phyloP scores from a whole-genome alignment of 306 rosid species.

The Mimosa bimucronata region DNA sequence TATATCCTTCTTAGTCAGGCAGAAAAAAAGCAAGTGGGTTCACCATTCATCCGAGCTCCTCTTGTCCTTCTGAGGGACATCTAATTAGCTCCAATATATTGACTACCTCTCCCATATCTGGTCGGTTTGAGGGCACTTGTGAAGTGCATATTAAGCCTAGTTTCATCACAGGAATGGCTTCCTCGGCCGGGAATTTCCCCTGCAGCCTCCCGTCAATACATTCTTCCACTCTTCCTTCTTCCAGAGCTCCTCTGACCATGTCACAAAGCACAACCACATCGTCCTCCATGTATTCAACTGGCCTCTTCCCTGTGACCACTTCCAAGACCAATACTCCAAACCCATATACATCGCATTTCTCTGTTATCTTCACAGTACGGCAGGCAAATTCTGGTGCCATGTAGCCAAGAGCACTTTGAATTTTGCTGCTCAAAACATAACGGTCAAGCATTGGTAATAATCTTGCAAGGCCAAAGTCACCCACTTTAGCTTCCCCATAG shows the following conservation, averaged over 20 bases:
- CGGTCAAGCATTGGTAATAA: conserved; percentile 96
- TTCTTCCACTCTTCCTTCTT: conserved; percentile 95
- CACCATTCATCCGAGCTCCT: conserved; percentile 64
- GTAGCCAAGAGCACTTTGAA: conserved; percentile 97
- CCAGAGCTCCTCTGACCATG: conserved; percentile 92
- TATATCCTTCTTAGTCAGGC: conserved; percentile 46
- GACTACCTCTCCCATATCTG: conserved; percentile 98
- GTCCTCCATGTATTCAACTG: conserved; percentile 98
- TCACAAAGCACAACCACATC: conserved; percentile 98
- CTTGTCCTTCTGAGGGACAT: conserved; percentile 96
- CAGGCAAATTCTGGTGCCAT: conserved; percentile 99
- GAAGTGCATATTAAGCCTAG: conserved; percentile 94
- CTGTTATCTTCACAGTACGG: conserved; percentile 91
- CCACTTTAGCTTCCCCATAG: conserved; percentile 87
- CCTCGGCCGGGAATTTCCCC: conserved; percentile 89
- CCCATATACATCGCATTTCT: conserved; percentile 93
- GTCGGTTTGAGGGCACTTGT: conserved; percentile 96
- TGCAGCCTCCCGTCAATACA: conserved; percentile 80
- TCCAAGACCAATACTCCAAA: conserved; percentile 89
- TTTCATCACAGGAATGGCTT: conserved; percentile 91
- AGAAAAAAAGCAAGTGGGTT: conserved; percentile 44
- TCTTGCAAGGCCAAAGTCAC: conserved; percentile 92
- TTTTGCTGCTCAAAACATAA: conserved; percentile 94
- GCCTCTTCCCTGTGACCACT: conserved; percentile 91
- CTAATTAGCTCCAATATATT: conserved; percentile 93